Conservation (phyloP, 2,329 filamentous ascomycete species). For the Fusarium pininemorale region DNA sequence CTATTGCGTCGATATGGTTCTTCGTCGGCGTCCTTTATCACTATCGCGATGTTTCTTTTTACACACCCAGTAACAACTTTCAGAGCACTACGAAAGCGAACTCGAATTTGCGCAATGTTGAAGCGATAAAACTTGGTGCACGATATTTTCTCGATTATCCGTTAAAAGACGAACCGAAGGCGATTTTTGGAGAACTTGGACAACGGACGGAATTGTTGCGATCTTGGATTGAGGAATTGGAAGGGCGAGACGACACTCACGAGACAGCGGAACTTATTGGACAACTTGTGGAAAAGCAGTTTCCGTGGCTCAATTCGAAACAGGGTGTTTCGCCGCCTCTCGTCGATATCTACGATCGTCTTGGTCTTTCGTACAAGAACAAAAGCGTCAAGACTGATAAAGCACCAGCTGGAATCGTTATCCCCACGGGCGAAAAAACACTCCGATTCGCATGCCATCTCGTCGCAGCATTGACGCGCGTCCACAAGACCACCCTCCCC, state of each 20-base stretch:
- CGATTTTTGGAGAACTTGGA: slow-evolving; percentile 47
- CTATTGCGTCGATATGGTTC: slow-evolving; percentile 22
- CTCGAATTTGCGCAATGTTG: neutral
- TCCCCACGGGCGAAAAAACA: slow-evolving; percentile 45
- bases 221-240: slow-evolving; percentile 32
- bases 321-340: slow-evolving; percentile 21
- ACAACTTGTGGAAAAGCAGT: slow-evolving; percentile 20
- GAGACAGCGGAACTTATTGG: slow-evolving; percentile 13
- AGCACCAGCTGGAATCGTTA: slow-evolving; percentile 47
- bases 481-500: slow-evolving; percentile 45
- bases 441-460: slow-evolving; percentile 50
- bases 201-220: slow-evolving; percentile 37
- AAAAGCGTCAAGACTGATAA: slow-evolving; percentile 12
- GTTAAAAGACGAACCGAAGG: slow-evolving; percentile 43
- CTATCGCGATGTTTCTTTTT: neutral
- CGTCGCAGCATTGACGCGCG: slow-evolving; percentile 44
- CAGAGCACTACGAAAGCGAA: neutral
- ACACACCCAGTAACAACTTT: neutral
- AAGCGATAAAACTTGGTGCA: slow-evolving; percentile 15
- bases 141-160: slow-evolving; percentile 44
- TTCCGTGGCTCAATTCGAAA: slow-evolving; percentile 39
- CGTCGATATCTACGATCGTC: slow-evolving; percentile 10
- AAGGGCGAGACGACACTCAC: neutral
- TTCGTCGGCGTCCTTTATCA: slow-evolving; percentile 6
- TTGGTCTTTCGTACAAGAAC: slow-evolving; percentile 1